Percentiles rank a stretch among this genome's conserved stretches.
phyloP scores from a whole-genome alignment of 176 grass and related monocot species.

The Avena atlantica region DNA sequence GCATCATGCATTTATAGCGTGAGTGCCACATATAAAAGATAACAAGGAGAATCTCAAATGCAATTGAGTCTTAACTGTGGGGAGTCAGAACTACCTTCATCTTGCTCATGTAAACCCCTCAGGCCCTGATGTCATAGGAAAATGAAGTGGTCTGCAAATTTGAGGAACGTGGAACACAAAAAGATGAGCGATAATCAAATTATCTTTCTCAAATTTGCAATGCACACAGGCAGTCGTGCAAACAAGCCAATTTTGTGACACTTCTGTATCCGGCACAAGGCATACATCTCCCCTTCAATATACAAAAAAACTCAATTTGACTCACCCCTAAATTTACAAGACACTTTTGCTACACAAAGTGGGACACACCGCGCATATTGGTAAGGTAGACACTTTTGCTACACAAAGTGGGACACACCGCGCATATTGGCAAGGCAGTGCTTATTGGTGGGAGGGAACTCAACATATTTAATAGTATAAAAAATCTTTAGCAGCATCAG shows the following conservation, averaged over 20 bases:
- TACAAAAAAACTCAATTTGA: slow-evolving; percentile 36
- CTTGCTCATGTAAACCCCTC: neutral
- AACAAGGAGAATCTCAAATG: neutral
- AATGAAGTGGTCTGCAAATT: neutral
- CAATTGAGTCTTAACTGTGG: neutral
- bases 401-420: slow-evolving; percentile 14
- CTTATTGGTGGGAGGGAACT: slow-evolving; percentile 4
- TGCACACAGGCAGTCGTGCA: slow-evolving; percentile 16
- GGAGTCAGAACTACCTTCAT: neutral
- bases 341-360: slow-evolving; percentile 18
- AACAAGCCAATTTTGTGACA: slow-evolving; percentile 25
- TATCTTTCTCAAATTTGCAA: slow-evolving; percentile 28
- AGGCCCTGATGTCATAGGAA: neutral
- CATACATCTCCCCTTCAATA: slow-evolving; percentile 12
- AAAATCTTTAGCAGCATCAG: slow-evolving; percentile 1
- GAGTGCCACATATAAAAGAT: neutral
- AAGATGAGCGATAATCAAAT: neutral
- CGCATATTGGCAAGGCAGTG: neutral
- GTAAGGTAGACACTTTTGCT: neutral
- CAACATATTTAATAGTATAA: neutral
- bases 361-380: neutral
- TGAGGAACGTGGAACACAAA: neutral
- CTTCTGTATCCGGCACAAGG: neutral
- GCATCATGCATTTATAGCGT: neutral
- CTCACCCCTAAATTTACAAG: neutral